These are phyloP conservation scores for Aethionema arabicum DNA, from an alignment of 345 rosid species.

Conservation along the genomic window DNA sequence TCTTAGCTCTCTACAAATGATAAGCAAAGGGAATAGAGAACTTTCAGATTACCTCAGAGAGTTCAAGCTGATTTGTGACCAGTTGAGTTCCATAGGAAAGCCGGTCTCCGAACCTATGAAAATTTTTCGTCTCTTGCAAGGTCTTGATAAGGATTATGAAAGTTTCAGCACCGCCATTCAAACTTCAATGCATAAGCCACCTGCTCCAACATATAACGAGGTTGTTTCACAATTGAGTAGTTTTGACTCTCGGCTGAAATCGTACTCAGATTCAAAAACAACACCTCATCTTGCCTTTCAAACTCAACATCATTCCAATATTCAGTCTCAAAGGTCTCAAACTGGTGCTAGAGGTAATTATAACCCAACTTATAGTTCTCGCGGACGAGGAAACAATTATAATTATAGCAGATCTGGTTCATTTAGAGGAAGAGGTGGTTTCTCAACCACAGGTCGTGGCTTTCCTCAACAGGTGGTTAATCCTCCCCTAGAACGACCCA, in stretches of 20 bases:
- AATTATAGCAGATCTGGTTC: not conserved
- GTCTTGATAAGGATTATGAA: constrained; percentile 1
- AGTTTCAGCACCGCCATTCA: not conserved
- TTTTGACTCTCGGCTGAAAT: not conserved
- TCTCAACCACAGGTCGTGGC: not conserved
- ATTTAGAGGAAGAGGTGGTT: not conserved
- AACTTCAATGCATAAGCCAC: not conserved
- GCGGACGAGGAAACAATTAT: not conserved
- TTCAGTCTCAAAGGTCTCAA: no score
- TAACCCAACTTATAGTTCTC: no score
- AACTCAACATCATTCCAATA: not conserved
- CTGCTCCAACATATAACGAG: not conserved
- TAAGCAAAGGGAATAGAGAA: not conserved
- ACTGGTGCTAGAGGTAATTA: no score
- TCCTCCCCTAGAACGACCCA: no score
- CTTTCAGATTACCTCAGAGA: not conserved
- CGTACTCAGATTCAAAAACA: not conserved
- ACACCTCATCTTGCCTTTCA: not conserved
- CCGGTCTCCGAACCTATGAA: not conserved
- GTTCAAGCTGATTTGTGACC: not conserved
- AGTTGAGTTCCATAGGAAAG: not conserved
- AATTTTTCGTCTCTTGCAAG: not conserved
- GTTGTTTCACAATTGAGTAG: not conserved
- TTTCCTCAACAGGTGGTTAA: constrained; percentile 5
- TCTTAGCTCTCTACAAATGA: not conserved